Base-by-base conservation (phyloP, 352 stramenopile species). In the Pilasporangium apinafurcum region DNA sequence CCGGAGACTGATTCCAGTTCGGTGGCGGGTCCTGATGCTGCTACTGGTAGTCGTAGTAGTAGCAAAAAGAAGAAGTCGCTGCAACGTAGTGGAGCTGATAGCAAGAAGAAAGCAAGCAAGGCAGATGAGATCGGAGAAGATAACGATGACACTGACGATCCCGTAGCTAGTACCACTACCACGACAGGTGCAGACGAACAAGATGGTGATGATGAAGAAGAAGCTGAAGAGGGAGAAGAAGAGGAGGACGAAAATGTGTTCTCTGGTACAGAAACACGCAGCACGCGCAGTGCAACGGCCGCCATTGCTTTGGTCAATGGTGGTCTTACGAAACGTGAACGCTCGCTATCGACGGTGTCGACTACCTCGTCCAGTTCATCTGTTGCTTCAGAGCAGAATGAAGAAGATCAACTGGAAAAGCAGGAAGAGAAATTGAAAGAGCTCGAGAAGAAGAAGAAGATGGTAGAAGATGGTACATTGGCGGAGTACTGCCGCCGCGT, bases 401-500 rank as follows among this genome's bases (percentile, higher is more conserved):
- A 67, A 20, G 59, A 75, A 26, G 59, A 68, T 40, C 53, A 46
- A 9, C 53, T 56, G 8, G 56, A 51, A 12, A 28, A 55, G 21
- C 47, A 74, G 20, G 59, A 61, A n/a, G 75, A 87, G 52, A 75
- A 86, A 31, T 45, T 90, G 35, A 47, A 66, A 20, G 80, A 89
- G 53, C 63, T 92, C 17, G 76, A 89, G 58, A 77, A 84, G 51
- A 92, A 92, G 58, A 78, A 82, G 48, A 65, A 80, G 33, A 92
- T 92, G 76, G 74, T 92, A 29, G 76, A 89, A 44, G 76, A 88
- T 44, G 79, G 79, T 32, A 89, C 76, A 26, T 71, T 92, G 2
- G 73, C 75, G 16, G 79, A 91, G 62, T 91, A 77, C 61, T 89
- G 79, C 28, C 76, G 79, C 14, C 79, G 79, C n/a, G 77, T 88